Evolutionary conservation across 2,329 filamentous ascomycete genomes (phyloP), one percentile per base, ranked within the genome.

Genomic region (Metarhizium rileyi): DNA sequence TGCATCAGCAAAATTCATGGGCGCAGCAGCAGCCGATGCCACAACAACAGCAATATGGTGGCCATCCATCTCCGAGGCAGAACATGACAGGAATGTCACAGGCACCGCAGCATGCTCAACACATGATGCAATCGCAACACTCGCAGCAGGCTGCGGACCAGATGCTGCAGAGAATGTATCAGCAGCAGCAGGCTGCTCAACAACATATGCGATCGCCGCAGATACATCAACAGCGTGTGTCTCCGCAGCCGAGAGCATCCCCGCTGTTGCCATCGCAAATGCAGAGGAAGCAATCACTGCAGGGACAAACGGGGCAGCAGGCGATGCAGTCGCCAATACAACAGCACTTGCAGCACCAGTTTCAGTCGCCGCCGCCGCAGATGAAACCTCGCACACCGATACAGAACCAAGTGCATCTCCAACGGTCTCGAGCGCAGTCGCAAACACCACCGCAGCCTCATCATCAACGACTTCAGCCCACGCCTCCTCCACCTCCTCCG

Each of bases 341-440:
- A 26, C 48, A 52, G 40, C 67, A 68, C 38, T 60, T 63, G 30
- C 59, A 60, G 22, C 54, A 59, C 43, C 57, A 57, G 41, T 60
- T 56, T 47, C 58, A 58, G 43, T 48, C 50, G 25, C 47, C 49
- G n/a, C 50, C 48, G 3, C 50, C 48, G 18, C 41, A 20, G 22
- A 42, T 42, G 52, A 36, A 42, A 18, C n/a, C 38, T 14, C 40
- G 18, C 27, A 50, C 23, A 46, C 33, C 30, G 22, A 26, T 41
- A 7, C 54, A 54, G n/a, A 55, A 52, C n/a, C 57, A 56, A 46
- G 53, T 58, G 48, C 58, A 59, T 44, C 57, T 61, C 33, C 63
- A 67, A 42, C 47, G 45, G 27, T 18, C 46, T 8, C 46, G n/a
- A 26, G 25, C 22, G 16, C 38, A 42, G 22, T 42, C 38, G 10